Conservation (phyloP, 176 grass and related monocot genomes). For the Calamus simplicifolius region DNA sequence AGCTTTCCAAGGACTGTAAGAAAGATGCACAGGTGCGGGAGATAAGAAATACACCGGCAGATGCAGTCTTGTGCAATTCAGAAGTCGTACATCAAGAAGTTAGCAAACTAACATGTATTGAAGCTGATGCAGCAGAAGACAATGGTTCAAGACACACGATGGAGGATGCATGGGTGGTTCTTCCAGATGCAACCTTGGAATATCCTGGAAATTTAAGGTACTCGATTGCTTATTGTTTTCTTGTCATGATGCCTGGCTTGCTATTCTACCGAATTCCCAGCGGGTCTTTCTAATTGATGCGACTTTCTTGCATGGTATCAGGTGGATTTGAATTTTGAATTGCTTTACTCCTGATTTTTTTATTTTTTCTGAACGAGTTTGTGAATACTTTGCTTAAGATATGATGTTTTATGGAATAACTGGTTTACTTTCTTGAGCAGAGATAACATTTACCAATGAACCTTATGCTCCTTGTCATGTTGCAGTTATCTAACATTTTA, state of each 20-base stretch:
- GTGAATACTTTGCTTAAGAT: too few relatives aligned
- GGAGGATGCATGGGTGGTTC: conserved; percentile 81
- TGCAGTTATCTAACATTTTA: too few relatives aligned
- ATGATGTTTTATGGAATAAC: too few relatives aligned
- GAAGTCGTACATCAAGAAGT: conserved; percentile 12
- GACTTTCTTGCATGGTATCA: too few relatives aligned
- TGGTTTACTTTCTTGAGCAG: too few relatives aligned
- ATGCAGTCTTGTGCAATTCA: conserved; percentile 15
- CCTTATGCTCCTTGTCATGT: too few relatives aligned
- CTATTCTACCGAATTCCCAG: neutral
- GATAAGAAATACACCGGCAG: conserved; percentile 6
- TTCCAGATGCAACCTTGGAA: conserved; percentile 36
- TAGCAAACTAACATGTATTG: conserved; percentile 29
- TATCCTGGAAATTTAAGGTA: conserved; percentile 57
- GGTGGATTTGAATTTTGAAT: too few relatives aligned
- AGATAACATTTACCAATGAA: too few relatives aligned
- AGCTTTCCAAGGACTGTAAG: conserved; percentile 10
- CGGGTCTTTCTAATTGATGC: too few relatives aligned
- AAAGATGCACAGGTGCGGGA: neutral
- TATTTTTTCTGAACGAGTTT: too few relatives aligned
- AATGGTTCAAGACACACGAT: conserved; percentile 82
- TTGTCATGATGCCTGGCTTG: neutral
- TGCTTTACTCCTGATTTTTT: too few relatives aligned
- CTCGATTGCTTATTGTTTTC: neutral
- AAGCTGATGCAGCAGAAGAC: conserved; percentile 76